These are phyloP conservation scores for Monascus ruber DNA, from an alignment of 2,329 filamentous ascomycete species.

Conservation along the genomic window DNA sequence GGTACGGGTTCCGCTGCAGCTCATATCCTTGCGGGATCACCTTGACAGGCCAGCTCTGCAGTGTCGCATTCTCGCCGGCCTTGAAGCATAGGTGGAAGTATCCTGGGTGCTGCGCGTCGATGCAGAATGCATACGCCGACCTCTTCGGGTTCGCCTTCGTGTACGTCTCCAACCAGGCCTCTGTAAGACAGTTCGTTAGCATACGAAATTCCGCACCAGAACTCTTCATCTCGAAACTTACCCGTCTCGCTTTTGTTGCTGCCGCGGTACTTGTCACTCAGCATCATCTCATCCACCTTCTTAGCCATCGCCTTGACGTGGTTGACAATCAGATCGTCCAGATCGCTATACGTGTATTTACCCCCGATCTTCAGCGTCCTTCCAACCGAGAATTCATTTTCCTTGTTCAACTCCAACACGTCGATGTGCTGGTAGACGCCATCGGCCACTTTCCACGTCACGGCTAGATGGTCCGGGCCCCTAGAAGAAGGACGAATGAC, in stretches of 20 bases:
- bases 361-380: constrained; percentile 73
- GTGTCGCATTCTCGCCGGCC: constrained; percentile 60
- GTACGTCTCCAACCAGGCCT: constrained; percentile 92
- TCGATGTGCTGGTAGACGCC: constrained; percentile 97
- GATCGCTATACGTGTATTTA: constrained; percentile 85
- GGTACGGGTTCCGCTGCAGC: constrained; percentile 76
- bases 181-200: constrained; percentile 35
- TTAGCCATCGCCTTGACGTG: constrained; percentile 96
- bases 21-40: constrained; percentile 90
- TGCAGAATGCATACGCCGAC: constrained; percentile 90
- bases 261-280: constrained; percentile 85
- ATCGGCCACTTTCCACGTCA: constrained; percentile 97
- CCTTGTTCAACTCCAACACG: constrained; percentile 91
- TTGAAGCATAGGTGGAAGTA: constrained; percentile 98
- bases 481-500: constrained; percentile 94
- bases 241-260: constrained; percentile 71
- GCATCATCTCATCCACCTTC: constrained; percentile 94
- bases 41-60: constrained; percentile 74
- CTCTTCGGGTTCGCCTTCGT: constrained; percentile 91
- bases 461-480: constrained; percentile 84
- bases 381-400: constrained; percentile 91
- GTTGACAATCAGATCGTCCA: constrained; percentile 93
- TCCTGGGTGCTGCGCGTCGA: constrained; percentile 80
- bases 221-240: constrained; percentile 40
- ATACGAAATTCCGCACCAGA: background rate